A percentile compares a stretch with the other conserved stretches of the same genome.
These are phyloP conservation scores for Clarireedia hainanense DNA, from an alignment of 2,329 filamentous ascomycete genomes.

Conservation along the genomic window DNA sequence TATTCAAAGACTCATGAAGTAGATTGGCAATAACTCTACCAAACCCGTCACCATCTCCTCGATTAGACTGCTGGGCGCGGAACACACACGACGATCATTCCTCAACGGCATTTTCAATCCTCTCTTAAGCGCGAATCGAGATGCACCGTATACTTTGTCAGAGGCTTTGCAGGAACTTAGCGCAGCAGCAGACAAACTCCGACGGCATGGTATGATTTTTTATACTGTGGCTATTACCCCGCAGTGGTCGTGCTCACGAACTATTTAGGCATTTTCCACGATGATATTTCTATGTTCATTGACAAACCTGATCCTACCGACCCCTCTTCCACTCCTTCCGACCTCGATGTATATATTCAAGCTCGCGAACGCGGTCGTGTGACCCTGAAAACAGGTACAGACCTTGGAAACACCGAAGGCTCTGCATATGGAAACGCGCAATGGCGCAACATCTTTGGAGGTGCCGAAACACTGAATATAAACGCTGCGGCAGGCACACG, in stretches of 20 bases:
- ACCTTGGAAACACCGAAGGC: constrained; percentile 87
- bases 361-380: constrained; percentile 75
- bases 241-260: neutral
- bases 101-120: constrained; percentile 75
- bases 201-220: constrained; percentile 61
- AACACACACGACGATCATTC: constrained; percentile 76
- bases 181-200: constrained; percentile 63
- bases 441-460: constrained; percentile 88
- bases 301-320: constrained; percentile 65
- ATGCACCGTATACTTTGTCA: constrained; percentile 65
- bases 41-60: constrained; percentile 83
- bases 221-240: neutral
- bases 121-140: constrained; percentile 60
- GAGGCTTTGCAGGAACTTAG: constrained; percentile 71
- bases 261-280: constrained; percentile 71
- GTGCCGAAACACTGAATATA: constrained; percentile 80
- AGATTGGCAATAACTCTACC: constrained; percentile 77
- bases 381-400: constrained; percentile 87
- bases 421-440: constrained; percentile 84
- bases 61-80: constrained; percentile 73
- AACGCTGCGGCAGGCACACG: constrained; percentile 85
- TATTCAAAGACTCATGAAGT: neutral
- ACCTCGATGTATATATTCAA: constrained; percentile 73
- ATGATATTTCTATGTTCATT: constrained; percentile 73
- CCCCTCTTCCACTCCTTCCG: constrained; percentile 62